Evolutionary conservation across 345 rosid species (phyloP), one percentile per base, ranked within the genome.

Genomic region (Aurinia saxatilis): DNA sequence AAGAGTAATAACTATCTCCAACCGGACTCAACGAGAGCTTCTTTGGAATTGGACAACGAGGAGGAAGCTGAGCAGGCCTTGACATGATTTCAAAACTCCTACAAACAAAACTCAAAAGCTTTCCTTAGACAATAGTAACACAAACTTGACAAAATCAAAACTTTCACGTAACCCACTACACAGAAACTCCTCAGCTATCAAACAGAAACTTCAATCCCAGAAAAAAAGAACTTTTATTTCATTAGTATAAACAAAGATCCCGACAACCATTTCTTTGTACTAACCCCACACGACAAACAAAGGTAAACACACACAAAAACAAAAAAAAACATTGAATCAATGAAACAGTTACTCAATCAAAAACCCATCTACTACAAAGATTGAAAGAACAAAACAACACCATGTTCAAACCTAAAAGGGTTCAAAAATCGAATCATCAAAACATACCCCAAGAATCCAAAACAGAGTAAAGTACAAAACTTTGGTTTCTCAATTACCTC

Each of bases 41-140:
- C 79, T 75, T 84, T 55, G 76, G 86, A 46, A 84, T 80, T 0
- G 88, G 92, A 58, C 80, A 77, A 39, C 90, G 84, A 23, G 96
- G 88, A 12, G 96, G 90, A 53, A 82, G 88, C 65, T 72, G 86
- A 72, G 75, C 75, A 73, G 80, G 92, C 65, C 85, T 79, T 57
- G 92, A 77, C 95, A 87, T 87, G 73, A 50, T 79, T 63, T 14
- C 19, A 14, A 34, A 68, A 47, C 60, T 31, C 10, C 53, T 15
- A 54, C 63, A 63, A 33, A 29, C 36, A 18, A 17, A 39, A 55
- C 1, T 18, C 55, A 70, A 27, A 52, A 47, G 10, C 40, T 68
- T 51, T 42, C n/a, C 5, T 50, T 56, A 73, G 57, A 41, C 37
- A 45, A 40, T 18, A 16, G 40, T 46, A 57, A 23, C 27, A 27